Evolutionary conservation across 2,329 filamentous ascomycete species (phyloP), one percentile per base, ranked within the genome.

Genomic region (Alternaria ethzedia): DNA sequence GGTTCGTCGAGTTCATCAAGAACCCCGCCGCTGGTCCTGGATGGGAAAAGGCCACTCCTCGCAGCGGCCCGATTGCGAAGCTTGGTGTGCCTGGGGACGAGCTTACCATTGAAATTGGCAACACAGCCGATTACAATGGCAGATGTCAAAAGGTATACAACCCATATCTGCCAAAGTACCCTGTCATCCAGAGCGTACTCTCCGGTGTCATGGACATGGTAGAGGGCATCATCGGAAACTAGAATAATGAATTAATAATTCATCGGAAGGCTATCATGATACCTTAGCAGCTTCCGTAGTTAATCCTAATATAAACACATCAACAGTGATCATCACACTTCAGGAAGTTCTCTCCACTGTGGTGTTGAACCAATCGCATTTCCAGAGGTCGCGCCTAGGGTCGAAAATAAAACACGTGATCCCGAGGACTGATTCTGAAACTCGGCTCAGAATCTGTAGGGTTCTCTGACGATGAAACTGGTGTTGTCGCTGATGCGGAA

Each of bases 1-100:
- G 81, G 81, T 81, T 83, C 25, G 80, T 83, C 2, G 67, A 71
- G 4, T 83, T 81, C 80, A 82, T 83, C 65, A 83, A 83, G 74
- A 76, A 82, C 65, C 82, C 82, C 0, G 61, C 74, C 26, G 79
- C 77, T 6, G 80, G 81, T 2, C 82, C 82, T 36, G 82, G 81
- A 20, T 83, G 82, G 82, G 70, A 73, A 11, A 78, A 77, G 28
- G 75, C 73, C 12, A 70, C 65, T 2, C 75, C 78, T 3, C 61
- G 59, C n/a, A 70, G 69, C 13, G 78, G 79, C 4, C 56, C 73
- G 3, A 60, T 80, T 21, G 72, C 72, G 11, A 75, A 77, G 59
- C 57, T 82, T 15, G 79, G 79, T 17, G 73, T 80, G 3, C 73
- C 78, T n/a, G 79, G 72, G 1, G 75, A 79, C 17, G 78, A 79